phyloP scores from a whole-genome alignment of 768 basidiomycete species.

The Trametes elegans region DNA sequence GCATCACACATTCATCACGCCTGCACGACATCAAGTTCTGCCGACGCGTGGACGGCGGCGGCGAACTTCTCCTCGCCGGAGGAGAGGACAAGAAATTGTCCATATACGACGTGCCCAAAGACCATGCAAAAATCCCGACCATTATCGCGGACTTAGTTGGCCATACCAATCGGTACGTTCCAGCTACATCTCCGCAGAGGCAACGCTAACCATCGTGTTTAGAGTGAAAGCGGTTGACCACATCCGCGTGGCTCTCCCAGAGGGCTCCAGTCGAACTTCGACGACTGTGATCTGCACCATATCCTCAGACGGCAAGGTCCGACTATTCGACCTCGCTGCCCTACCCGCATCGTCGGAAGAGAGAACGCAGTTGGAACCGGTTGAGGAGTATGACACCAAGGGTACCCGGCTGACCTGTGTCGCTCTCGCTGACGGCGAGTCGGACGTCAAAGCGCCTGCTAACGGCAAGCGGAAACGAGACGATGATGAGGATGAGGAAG shows the following conservation, averaged over 20 bases:
- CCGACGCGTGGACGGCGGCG: conserved; percentile 49
- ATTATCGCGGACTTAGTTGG: conserved; percentile 76
- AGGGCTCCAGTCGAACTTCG: conserved; percentile 28
- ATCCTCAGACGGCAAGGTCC: conserved; percentile 88
- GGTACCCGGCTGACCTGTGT: conserved; percentile 83
- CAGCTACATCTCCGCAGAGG: too few relatives aligned
- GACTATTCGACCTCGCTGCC: conserved; percentile 66
- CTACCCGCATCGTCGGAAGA: conserved; percentile 36
- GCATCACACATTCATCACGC: conserved; percentile 74
- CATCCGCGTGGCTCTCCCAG: conserved; percentile 50
- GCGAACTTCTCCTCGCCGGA: conserved; percentile 75
- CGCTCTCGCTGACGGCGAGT: conserved; percentile 51
- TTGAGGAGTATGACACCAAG: conserved; percentile 77
- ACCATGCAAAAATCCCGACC: conserved; percentile 44
- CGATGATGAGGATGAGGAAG: conserved; percentile 28
- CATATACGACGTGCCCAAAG: conserved; percentile 61
- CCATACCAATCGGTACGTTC: conserved; percentile 78
- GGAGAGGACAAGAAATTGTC: conserved; percentile 90
- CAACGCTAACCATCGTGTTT: conserved; percentile 7
- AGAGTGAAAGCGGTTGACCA: conserved; percentile 80
- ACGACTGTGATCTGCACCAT: conserved; percentile 72
- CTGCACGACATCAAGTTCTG: conserved; percentile 84
- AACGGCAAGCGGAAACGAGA: conserved; percentile 39
- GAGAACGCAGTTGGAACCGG: conserved; percentile 45
- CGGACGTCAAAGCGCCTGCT: conserved; percentile 16